Evolutionary conservation across 345 rosid genomes (phyloP), one percentile per base, ranked within the genome.

Genomic region (Odontarrhena argentea): DNA sequence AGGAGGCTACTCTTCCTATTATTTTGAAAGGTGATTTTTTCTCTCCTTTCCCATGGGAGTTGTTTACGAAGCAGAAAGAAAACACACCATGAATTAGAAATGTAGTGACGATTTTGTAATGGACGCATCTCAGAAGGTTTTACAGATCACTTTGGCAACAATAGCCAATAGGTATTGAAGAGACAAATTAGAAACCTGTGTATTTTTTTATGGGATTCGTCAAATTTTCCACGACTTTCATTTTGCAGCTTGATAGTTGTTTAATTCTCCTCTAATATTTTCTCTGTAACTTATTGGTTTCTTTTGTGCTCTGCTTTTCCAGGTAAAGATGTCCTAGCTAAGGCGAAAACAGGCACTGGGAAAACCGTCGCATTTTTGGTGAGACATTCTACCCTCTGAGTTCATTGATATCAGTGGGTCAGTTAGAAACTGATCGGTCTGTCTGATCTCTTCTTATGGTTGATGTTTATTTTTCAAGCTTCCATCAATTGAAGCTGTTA

Each of bases 271-370:
- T 65, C 52, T 55, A 14, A 28, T 14, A 18, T 49, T 9, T 51
- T 12, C n/a, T 53, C 49, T 45, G 26, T 67, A 43, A 63, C 50
- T 44, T 32, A 10, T 56, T 24, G 49, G 55, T 41, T 71, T 63
- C 43, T 51, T 46, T 34, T 0, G n/a, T 63, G 32, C 53, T 55
- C 9, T 50, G 55, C 15, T 9, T 60, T 74, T 79, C 8, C 79
- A 91, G 98, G 98, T 71, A 95, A 91, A 86, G 99, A 95, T 85
- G 96, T 95, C 43, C 80, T 95, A 65, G 98, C 99, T 67, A 95
- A 91, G 85, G 99, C 99, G 78, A 94, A 82, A 77, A 91, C 97
- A 2, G 99, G 99, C 65, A 91, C 97, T 7, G 99, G 97, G 55
- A 94, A 94, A 85, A 91, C 97, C 6, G 87, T 94, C 25, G 97